phyloP scores from a whole-genome alignment of 108 stramenopile species.

The Cyclostephanos invisitatus region DNA sequence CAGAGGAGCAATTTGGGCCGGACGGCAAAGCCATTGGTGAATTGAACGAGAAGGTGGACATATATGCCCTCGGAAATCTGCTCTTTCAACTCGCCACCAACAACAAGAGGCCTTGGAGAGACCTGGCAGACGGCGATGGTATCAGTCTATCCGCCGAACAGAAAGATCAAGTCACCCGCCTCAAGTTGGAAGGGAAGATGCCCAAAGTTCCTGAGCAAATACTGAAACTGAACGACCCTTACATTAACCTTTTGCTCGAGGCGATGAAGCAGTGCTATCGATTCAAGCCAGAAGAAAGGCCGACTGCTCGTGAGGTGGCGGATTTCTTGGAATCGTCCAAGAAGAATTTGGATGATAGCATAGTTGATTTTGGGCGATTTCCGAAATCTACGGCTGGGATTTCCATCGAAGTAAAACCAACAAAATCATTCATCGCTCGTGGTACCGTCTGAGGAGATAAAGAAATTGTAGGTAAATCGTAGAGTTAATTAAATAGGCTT shows the following conservation, averaged over 20 bases:
- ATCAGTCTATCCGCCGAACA: conserved; percentile 23
- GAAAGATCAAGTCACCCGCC: conserved; percentile 30
- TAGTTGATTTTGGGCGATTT: conserved; percentile 10
- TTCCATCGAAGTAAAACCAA: background rate
- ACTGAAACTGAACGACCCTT: conserved; percentile 29
- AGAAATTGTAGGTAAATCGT: background rate
- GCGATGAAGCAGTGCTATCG: conserved; percentile 43
- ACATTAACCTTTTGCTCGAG: conserved; percentile 31
- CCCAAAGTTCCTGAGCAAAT: conserved; percentile 36
- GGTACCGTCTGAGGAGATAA: background rate
- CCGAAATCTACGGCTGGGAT: background rate
- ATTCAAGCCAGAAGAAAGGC: conserved; percentile 37
- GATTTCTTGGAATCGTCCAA: conserved; percentile 10
- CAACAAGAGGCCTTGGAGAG: conserved; percentile 38
- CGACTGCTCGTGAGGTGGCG: conserved; percentile 40
- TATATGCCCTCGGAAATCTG: conserved; percentile 42
- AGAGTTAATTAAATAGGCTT: too few species aligned
- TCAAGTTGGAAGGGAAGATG: conserved; percentile 38
- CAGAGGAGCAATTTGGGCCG: conserved; percentile 33
- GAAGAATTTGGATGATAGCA: conserved; percentile 10
- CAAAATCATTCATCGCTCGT: background rate
- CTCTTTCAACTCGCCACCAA: conserved; percentile 35
- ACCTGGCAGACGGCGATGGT: conserved; percentile 7
- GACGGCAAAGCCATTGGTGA: conserved; percentile 22
- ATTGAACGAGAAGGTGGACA: conserved; percentile 37